Percentiles rank a stretch among this genome's conserved stretches.
Conservation (phyloP, 495 filamentous ascomycete species). For the Daldinia childiae region DNA sequence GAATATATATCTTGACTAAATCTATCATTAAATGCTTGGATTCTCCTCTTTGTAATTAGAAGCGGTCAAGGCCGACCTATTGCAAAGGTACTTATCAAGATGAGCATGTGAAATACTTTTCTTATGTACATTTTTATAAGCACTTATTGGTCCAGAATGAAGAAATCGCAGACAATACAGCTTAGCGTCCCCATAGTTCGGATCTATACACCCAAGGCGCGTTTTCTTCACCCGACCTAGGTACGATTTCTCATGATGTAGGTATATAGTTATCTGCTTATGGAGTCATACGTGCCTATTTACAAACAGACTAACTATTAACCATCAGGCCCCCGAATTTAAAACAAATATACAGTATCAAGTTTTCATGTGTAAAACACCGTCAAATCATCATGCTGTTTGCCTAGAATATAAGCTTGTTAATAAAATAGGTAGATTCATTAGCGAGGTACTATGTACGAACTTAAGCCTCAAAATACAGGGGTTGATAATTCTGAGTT, state of each 20-base stretch:
- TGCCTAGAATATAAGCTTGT: no score
- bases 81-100: not conserved
- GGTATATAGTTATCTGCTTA: no score
- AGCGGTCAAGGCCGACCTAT: not conserved
- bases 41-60: not conserved
- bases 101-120: slow-evolving; percentile 1
- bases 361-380: not conserved
- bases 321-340: not conserved
- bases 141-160: not conserved
- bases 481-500: not conserved
- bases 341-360: not conserved
- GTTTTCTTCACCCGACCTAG: no score
- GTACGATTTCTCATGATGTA: no score
- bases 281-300: no score
- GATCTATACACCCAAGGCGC: no score
- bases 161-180: slow-evolving; percentile 4
- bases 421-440: no score
- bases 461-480: not conserved
- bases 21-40: not conserved
- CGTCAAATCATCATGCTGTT: no score
- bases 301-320: not conserved
- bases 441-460: no score
- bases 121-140: not conserved
- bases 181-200: not conserved
- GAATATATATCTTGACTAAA: not conserved